Conservation (phyloP, 1,139 yeast genomes). For the Blastobotrys malaysiensis region DNA sequence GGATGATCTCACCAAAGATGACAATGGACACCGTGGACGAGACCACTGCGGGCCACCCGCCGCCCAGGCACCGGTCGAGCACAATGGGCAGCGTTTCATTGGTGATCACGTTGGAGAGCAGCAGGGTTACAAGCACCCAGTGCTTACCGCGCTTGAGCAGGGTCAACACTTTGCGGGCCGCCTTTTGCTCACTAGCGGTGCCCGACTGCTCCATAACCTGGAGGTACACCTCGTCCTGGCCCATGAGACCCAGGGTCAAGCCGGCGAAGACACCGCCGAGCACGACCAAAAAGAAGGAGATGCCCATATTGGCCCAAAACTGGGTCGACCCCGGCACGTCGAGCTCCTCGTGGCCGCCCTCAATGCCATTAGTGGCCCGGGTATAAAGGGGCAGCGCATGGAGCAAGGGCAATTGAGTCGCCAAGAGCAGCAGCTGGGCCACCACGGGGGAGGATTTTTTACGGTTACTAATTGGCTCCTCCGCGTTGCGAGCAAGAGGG, state of each 20-base stretch:
- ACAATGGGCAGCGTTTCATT: constrained; percentile 95
- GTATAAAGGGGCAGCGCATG: constrained; percentile 7
- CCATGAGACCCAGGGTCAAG: constrained; percentile 90
- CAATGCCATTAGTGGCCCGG: neutral
- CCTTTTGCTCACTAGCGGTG: constrained; percentile 50
- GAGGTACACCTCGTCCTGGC: constrained; percentile 87
- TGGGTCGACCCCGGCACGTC: constrained; percentile 19
- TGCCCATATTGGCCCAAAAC: constrained; percentile 50
- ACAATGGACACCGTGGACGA: constrained; percentile 90
- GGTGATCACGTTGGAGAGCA: constrained; percentile 79
- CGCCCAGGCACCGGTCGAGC: constrained; percentile 85
- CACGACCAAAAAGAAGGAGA: constrained; percentile 66
- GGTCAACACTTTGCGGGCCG: constrained; percentile 68
- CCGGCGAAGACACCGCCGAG: constrained; percentile 98
- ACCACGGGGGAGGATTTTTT: constrained; percentile 10
- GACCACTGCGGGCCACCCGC: constrained; percentile 97
- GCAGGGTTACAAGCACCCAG: constrained; percentile 92
- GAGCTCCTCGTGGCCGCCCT: neutral
- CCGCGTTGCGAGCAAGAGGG: no score
- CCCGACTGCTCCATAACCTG: constrained; percentile 46
- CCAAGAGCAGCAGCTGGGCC: constrained; percentile 18
- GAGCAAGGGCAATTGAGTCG: constrained; percentile 19
- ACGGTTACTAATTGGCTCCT: no score
- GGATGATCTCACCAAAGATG: constrained; percentile 93
- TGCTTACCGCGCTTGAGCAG: constrained; percentile 84